Evolutionary conservation across 495 filamentous ascomycete species (phyloP), one percentile per base, ranked within the genome.

Genomic region (Cudoniella acicularis): DNA sequence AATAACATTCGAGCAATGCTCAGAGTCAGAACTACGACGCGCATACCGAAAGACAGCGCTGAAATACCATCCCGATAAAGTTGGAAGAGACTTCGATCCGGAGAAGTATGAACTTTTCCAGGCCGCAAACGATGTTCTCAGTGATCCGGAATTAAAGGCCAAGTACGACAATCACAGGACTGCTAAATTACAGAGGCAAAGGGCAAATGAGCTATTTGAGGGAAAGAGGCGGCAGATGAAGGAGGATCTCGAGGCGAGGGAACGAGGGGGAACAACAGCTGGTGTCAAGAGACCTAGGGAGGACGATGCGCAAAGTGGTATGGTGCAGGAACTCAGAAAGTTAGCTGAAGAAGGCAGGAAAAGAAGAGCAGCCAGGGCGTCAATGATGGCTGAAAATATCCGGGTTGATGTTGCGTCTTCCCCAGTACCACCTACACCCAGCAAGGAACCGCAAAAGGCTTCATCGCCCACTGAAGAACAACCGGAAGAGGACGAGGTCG

Each of bases 21-120:
- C 80, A 10, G 80, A 86, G 26, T 70, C 84, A 25, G 88, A 96
- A 60, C 83, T 98, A 66, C 89, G 92, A 56, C 84, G 85, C 53
- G 91, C 90, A 48, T 98, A 96, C 76, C 85, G 92, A 36, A 90
- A 88, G 68, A 88, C 91, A 2, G 90, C 95, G 0, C 78, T 97
- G 10, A 91, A 88, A 70, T 90, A 91, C 69, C 94, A 98, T 70
- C 94, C 94, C 10, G 93, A 96, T 77, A 88, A 87, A 73, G 81
- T 87, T 67, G 71, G 79, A 41, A 81, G 80, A 65, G 77, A 74
- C 10, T 75, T 74, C 41, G 84, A 85, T 26, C 79, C 83, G 58
- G 86, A 88, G 56, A 88, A 83, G 65, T 92, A 91, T 69, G 85
- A 91, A 64, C 76, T 85, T n/a, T 77, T 90, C 16, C 82, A 83